phyloP scores from a whole-genome alignment of 306 rosid genomes.

The Acacia crassicarpa region DNA sequence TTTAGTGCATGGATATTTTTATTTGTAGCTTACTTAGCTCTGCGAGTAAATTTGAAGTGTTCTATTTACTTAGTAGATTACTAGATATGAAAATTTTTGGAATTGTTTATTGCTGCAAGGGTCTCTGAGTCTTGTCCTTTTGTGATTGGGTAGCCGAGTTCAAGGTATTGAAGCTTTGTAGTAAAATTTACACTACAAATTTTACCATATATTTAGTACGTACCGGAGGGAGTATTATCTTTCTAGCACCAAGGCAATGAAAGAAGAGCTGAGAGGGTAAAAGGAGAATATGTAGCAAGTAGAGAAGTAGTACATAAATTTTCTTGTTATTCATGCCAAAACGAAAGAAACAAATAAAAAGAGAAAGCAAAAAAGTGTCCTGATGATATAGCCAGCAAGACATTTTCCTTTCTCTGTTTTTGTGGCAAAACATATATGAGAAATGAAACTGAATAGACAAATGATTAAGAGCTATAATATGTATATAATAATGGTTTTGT shows the following conservation, averaged over 20 bases:
- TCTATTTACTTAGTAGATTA: not conserved
- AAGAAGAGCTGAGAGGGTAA: not conserved
- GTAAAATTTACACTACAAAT: no score
- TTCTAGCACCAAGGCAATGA: not conserved
- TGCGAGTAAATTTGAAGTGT: not conserved
- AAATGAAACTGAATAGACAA: not conserved
- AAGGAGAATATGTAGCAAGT: no score
- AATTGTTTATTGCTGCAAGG: not conserved
- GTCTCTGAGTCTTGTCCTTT: not conserved
- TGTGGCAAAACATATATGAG: not conserved
- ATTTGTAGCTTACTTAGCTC: not conserved
- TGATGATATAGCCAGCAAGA: not conserved
- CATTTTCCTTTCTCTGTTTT: not conserved
- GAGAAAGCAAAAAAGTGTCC: not conserved
- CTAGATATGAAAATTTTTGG: not conserved
- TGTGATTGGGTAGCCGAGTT: not conserved
- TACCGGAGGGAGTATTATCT: no score
- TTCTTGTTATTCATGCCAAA: constrained; percentile 20
- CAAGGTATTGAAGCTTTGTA: not conserved
- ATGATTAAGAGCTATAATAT: not conserved
- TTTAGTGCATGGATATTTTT: not conserved
- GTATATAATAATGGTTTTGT: not conserved
- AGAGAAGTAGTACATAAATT: constrained; percentile 1
- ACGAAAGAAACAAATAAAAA: not conserved
- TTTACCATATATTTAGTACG: no score